These are phyloP conservation scores for Nigrograna mackinnonii DNA, from an alignment of 2,329 filamentous ascomycete species.

Conservation along the genomic window DNA sequence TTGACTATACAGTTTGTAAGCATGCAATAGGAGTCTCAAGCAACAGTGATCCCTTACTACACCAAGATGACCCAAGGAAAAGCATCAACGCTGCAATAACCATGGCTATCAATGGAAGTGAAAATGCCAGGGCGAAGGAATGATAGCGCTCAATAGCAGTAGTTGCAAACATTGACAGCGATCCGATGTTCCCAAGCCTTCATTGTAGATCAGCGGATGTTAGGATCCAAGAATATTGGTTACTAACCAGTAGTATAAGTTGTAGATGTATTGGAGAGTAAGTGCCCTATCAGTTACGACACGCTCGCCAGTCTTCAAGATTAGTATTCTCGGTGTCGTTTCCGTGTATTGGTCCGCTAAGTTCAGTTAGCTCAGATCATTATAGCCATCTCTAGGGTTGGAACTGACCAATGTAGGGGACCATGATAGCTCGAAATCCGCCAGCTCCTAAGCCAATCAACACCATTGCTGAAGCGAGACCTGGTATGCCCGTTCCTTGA, in stretches of 20 bases:
- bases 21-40: background rate
- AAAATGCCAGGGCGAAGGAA: slow-evolving; percentile 69
- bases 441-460: slow-evolving; percentile 45
- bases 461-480: slow-evolving; percentile 31
- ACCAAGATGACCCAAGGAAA: slow-evolving; percentile 33
- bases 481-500: slow-evolving; percentile 27
- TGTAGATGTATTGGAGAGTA: slow-evolving; percentile 44
- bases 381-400: background rate
- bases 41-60: slow-evolving; percentile 11
- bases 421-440: slow-evolving; percentile 38
- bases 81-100: slow-evolving; percentile 62
- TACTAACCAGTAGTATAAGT: slow-evolving; percentile 41
- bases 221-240: background rate
- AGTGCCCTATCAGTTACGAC: slow-evolving; percentile 38
- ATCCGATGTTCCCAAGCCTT: slow-evolving; percentile 63
- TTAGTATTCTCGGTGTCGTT: slow-evolving; percentile 19
- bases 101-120: slow-evolving; percentile 67
- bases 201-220: background rate
- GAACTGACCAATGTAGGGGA: slow-evolving; percentile 35
- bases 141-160: slow-evolving; percentile 69
- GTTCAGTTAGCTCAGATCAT: background rate
- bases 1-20: slow-evolving; percentile 8
- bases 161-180: slow-evolving; percentile 65
- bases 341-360: slow-evolving; percentile 39
- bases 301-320: slow-evolving; percentile 28